phyloP scores from a whole-genome alignment of 140 eudicot genomes.

The Flaveria floridana region DNA sequence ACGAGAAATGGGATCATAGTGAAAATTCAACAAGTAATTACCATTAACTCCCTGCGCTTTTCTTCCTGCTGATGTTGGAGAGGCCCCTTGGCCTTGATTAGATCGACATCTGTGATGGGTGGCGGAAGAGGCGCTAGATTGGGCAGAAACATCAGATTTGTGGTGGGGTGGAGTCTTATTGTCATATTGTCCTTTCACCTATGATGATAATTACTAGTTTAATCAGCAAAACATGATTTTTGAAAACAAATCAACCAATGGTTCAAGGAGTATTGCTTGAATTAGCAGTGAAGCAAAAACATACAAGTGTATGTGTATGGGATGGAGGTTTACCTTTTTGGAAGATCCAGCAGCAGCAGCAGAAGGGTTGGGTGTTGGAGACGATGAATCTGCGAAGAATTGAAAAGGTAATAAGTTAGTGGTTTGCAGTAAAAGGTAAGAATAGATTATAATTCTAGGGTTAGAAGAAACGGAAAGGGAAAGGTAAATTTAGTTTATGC shows the following conservation, averaged over 20 bases:
- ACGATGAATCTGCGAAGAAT: neutral
- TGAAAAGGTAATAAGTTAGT: neutral
- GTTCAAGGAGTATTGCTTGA: too few species aligned
- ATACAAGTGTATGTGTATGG: too few species aligned
- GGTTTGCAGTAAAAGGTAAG: neutral
- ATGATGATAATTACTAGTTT: neutral
- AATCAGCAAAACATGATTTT: neutral
- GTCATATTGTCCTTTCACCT: slow-evolving; percentile 54
- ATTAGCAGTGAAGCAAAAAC: neutral
- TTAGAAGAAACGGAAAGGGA: slow-evolving; percentile 1
- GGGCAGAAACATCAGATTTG: slow-evolving; percentile 36
- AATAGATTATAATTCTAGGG: neutral
- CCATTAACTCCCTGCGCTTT: slow-evolving; percentile 64
- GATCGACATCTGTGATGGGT: slow-evolving; percentile 40
- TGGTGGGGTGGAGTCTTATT: slow-evolving; percentile 38
- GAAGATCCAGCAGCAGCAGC: neutral
- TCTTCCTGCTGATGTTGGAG: slow-evolving; percentile 51
- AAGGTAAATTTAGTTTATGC: too few species aligned
- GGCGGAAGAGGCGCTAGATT: slow-evolving; percentile 33
- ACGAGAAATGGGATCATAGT: slow-evolving; percentile 79
- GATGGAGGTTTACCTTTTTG: neutral
- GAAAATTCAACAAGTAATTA: slow-evolving; percentile 90
- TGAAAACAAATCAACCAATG: neutral
- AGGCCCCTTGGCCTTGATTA: slow-evolving; percentile 31
- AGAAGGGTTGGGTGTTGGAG: neutral